Evolutionary conservation across 225 moss, liverwort and hornwort species (phyloP).

Genomic region (Neckera pumila): DNA sequence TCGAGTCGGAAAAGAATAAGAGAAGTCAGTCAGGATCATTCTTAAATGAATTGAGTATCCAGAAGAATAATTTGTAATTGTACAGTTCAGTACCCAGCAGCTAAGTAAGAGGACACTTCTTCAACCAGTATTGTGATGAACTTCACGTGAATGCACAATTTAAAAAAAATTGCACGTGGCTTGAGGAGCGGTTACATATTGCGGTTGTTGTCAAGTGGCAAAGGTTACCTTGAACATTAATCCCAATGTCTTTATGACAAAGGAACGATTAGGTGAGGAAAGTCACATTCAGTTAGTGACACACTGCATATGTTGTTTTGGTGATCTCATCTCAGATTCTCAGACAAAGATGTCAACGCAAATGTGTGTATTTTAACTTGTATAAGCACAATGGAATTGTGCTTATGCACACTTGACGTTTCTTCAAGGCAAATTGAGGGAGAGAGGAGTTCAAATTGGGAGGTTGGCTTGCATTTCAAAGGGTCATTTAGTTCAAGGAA

Average conservation of each 20-base stretch:
- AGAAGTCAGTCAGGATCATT: neutral
- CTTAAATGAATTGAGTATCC: neutral
- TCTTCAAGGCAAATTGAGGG: neutral
- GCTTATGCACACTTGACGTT: neutral
- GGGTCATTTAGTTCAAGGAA: neutral
- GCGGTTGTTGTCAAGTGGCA: neutral
- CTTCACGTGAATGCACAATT: neutral
- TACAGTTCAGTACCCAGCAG: neutral
- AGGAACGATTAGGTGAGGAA: neutral
- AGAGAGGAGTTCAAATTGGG: neutral
- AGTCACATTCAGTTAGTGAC: neutral
- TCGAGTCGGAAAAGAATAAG: too few relatives aligned
- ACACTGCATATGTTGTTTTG: neutral
- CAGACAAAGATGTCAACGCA: rapidly evolving
- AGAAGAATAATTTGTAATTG: neutral
- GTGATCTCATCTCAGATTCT: neutral
- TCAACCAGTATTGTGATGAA: neutral
- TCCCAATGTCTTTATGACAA: neutral
- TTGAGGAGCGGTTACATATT: neutral
- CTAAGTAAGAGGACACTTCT: neutral
- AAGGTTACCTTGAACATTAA: neutral
- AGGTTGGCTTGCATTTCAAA: neutral
- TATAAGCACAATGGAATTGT: neutral
- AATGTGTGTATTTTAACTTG: neutral
- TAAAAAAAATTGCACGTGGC: neutral